Percentiles rank a stretch among this genome's conserved stretches.
Evolutionary conservation across 2,329 filamentous ascomycete genomes (phyloP).

Genomic region (Stagonosporopsis chrysanthemi): DNA sequence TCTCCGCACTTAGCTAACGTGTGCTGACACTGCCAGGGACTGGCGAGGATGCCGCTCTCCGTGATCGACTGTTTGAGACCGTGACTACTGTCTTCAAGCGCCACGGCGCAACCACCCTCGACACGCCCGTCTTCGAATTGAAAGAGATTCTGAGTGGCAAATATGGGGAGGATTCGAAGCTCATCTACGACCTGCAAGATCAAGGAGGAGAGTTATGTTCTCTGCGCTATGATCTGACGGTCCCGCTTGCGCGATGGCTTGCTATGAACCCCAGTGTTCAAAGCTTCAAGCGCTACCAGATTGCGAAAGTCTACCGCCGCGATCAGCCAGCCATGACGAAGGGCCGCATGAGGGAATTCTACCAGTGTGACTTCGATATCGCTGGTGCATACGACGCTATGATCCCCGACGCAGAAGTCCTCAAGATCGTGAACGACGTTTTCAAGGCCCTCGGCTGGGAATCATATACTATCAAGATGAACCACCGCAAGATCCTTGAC

Average conservation of each 20-base stretch:
- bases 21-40: slow-evolving; percentile 37
- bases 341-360: slow-evolving; percentile 94
- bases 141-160: slow-evolving; percentile 87
- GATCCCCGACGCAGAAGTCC: slow-evolving; percentile 89
- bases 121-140: slow-evolving; percentile 80
- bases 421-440: slow-evolving; percentile 84
- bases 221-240: slow-evolving; percentile 85
- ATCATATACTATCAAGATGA: slow-evolving; percentile 87
- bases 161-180: slow-evolving; percentile 90
- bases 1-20: neutral
- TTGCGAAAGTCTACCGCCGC: slow-evolving; percentile 87
- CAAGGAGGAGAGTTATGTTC: slow-evolving; percentile 87
- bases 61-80: slow-evolving; percentile 47
- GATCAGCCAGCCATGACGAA: slow-evolving; percentile 83
- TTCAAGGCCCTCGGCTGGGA: slow-evolving; percentile 82
- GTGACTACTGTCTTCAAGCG: slow-evolving; percentile 49
- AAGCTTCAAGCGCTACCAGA: slow-evolving; percentile 92
- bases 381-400: slow-evolving; percentile 84
- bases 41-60: slow-evolving; percentile 45
- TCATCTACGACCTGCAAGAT: slow-evolving; percentile 89
- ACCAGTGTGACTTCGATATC: slow-evolving; percentile 97
- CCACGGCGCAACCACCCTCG: slow-evolving; percentile 48
- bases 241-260: slow-evolving; percentile 89
- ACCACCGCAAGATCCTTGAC: slow-evolving; percentile 93
- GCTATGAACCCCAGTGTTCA: slow-evolving; percentile 87